Percentiles rank a stretch among this genome's conserved stretches.
These are phyloP conservation scores for Teunomyces kruisii DNA, from an alignment of 805 yeast species.

Conservation along the genomic window DNA sequence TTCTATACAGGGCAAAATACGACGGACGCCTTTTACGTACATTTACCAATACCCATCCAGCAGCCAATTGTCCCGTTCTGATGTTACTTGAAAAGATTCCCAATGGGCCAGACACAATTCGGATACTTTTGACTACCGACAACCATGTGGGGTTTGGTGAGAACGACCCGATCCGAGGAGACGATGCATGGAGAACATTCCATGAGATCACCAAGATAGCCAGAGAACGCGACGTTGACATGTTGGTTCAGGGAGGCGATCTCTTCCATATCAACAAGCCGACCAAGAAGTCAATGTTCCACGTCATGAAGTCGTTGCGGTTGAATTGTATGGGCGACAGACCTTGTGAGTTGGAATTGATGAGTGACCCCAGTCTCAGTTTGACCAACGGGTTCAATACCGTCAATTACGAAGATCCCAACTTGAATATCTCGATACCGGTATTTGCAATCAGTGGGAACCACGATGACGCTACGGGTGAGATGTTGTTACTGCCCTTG, in stretches of 20 bases:
- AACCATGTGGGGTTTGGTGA: conserved; percentile 95
- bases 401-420: conserved; percentile 88
- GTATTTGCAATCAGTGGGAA: conserved; percentile 92
- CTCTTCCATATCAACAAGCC: conserved; percentile 90
- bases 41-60: too few relatives aligned
- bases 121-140: conserved; percentile 85
- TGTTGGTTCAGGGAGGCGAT: conserved; percentile 92
- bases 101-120: conserved; percentile 64
- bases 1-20: neutral
- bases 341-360: conserved; percentile 80
- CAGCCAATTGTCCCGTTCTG: conserved; percentile 7
- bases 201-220: conserved; percentile 80
- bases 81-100: conserved; percentile 35
- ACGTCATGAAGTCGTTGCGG: conserved; percentile 73
- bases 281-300: conserved; percentile 78
- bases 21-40: too few relatives aligned
- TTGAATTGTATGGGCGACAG: conserved; percentile 76
- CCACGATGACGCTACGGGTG: conserved; percentile 96
- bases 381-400: conserved; percentile 63
- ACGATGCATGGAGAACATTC: conserved; percentile 86
- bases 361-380: conserved; percentile 72
- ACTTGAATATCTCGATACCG: conserved; percentile 84
- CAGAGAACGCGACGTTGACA: conserved; percentile 67
- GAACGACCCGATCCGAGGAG: conserved; percentile 84
- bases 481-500: conserved; percentile 76